A percentile compares a stretch with the other conserved stretches of the same genome.
Conservation (phyloP, 108 stramenopile genomes). For the Chaetoceros tenuissimus region DNA sequence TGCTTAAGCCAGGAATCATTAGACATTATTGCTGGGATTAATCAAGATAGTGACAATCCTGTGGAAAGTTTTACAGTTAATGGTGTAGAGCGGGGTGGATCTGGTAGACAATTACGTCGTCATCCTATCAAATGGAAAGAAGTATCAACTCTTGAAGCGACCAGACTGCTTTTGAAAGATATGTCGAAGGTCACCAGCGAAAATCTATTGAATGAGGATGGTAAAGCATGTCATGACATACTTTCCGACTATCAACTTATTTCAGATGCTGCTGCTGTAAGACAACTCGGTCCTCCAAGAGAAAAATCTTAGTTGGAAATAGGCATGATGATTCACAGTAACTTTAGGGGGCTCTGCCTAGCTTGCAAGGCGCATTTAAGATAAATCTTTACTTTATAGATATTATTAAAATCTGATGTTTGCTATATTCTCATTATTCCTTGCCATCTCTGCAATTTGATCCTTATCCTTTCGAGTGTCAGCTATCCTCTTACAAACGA, state of each 20-base stretch:
- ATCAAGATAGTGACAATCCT: slow-evolving; percentile 1
- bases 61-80: slow-evolving; percentile 1
- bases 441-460: too few relatives aligned
- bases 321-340: too few relatives aligned
- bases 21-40: background rate
- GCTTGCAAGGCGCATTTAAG: too few relatives aligned
- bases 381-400: too few relatives aligned
- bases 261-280: slow-evolving; percentile 24
- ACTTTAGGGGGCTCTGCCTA: too few relatives aligned
- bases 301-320: too few relatives aligned
- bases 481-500: too few relatives aligned
- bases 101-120: slow-evolving; percentile 44
- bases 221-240: slow-evolving; percentile 1
- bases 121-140: slow-evolving; percentile 61
- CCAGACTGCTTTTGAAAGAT: slow-evolving; percentile 44
- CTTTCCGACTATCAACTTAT: slow-evolving; percentile 20
- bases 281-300: slow-evolving; percentile 29
- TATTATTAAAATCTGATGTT: too few relatives aligned
- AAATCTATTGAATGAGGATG: background rate
- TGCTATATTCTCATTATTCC: too few relatives aligned
- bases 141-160: slow-evolving; percentile 55
- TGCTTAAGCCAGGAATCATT: slow-evolving; percentile 40
- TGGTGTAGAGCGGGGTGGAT: slow-evolving; percentile 7
- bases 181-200: slow-evolving; percentile 8
- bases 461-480: too few relatives aligned